Conservation (phyloP, 768 basidiomycete species). For the Leccinum broughii region DNA sequence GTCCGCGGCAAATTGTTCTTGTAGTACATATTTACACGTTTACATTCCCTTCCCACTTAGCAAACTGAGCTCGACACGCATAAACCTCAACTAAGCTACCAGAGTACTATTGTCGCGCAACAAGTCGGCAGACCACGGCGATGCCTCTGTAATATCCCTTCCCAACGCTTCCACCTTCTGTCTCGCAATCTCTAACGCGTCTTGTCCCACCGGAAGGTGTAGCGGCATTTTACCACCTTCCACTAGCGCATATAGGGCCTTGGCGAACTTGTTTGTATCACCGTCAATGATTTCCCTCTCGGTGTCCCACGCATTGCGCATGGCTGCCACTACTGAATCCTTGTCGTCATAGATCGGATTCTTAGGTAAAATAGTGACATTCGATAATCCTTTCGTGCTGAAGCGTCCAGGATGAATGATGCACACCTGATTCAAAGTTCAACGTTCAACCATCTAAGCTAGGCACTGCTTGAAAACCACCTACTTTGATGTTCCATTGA, state of each 20-base stretch:
- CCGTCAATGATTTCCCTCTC: neutral
- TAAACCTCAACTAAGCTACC: neutral
- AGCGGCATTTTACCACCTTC: conserved; percentile 2
- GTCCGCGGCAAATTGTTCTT: no score
- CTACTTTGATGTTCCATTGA: neutral
- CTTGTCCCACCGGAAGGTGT: conserved; percentile 6
- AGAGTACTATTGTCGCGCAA: neutral
- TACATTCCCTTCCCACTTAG: no score
- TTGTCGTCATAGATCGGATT: neutral
- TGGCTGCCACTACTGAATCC: neutral
- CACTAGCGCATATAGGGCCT: conserved; percentile 4
- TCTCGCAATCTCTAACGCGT: neutral
- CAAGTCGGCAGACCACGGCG: conserved; percentile 10
- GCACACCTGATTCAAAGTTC: neutral
- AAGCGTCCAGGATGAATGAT: neutral
- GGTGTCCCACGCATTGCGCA: neutral
- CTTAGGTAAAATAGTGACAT: neutral
- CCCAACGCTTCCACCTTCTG: neutral
- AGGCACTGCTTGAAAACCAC: neutral
- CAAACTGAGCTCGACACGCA: no score
- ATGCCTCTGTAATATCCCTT: neutral
- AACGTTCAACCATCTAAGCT: neutral
- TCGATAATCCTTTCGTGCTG: neutral
- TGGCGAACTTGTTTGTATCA: conserved; percentile 7
- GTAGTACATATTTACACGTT: no score